Percentiles rank a stretch among this genome's conserved stretches.
These are phyloP conservation scores for Acacia melanoxylon DNA, from an alignment of 306 rosid genomes.

Conservation along the genomic window DNA sequence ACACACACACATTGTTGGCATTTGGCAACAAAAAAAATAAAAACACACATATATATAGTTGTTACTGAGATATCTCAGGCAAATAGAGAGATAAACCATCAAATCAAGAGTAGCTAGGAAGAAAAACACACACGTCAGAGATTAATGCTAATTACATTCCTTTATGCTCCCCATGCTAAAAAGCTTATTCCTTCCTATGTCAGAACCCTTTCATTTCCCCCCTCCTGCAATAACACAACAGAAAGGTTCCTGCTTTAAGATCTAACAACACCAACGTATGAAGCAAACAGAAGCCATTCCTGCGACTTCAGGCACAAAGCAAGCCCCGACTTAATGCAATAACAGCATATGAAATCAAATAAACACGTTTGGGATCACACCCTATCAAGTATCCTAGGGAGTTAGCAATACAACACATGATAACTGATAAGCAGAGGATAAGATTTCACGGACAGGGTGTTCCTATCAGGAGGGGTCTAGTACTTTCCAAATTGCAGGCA, in stretches of 20 bases:
- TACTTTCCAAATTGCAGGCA: constrained; percentile 21
- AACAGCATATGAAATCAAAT: neutral
- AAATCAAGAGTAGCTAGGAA: neutral
- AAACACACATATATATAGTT: neutral
- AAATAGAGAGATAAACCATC: neutral
- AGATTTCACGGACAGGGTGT: constrained; percentile 18
- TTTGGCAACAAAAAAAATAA: no score
- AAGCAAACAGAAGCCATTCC: neutral
- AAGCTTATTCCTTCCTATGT: neutral
- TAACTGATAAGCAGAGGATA: neutral
- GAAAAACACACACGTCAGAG: neutral
- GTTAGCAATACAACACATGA: neutral
- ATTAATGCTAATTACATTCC: neutral
- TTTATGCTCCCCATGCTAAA: neutral
- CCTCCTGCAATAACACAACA: neutral
- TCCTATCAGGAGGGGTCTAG: constrained; percentile 30
- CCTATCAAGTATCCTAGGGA: neutral
- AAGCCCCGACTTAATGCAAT: neutral
- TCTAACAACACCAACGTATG: neutral
- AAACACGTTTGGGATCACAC: neutral
- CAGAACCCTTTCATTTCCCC: neutral
- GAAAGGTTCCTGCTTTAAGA: neutral
- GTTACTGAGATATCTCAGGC: neutral
- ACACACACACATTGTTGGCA: neutral
- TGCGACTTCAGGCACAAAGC: neutral